phyloP scores from a whole-genome alignment of 306 rosid species.

The Prunus davidiana region DNA sequence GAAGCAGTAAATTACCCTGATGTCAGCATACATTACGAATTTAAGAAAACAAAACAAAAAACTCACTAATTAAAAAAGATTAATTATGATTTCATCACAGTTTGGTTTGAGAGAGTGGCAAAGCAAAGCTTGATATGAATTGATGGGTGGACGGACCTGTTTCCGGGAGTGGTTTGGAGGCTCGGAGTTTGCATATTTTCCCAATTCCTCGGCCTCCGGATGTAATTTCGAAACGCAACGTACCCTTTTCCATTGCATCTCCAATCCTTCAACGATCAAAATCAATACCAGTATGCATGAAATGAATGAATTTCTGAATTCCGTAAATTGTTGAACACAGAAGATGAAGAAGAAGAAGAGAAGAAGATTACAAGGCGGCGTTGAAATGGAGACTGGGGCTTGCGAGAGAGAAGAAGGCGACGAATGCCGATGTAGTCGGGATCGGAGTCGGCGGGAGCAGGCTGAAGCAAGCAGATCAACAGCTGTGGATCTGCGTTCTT shows the following conservation, averaged over 20 bases:
- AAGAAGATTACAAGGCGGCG: constrained; percentile 60
- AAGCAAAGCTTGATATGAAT: constrained; percentile 8
- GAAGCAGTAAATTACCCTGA: constrained; percentile 85
- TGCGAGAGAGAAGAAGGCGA: constrained; percentile 70
- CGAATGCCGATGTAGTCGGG: constrained; percentile 65
- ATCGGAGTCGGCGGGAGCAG: constrained; percentile 49
- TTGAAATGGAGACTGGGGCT: constrained; percentile 55
- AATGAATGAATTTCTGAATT: not conserved
- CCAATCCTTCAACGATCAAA: constrained; percentile 56
- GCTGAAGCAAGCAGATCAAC: constrained; percentile 77
- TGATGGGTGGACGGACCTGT: constrained; percentile 57
- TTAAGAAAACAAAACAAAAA: constrained; percentile 38
- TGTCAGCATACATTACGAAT: constrained; percentile 71
- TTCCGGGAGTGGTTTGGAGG: constrained; percentile 88
- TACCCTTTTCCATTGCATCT: constrained; percentile 91
- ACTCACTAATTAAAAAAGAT: constrained; percentile 31
- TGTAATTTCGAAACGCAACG: constrained; percentile 80
- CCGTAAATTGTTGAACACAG: not conserved
- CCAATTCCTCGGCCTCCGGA: constrained; percentile 72
- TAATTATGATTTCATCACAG: constrained; percentile 22
- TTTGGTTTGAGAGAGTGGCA: constrained; percentile 12
- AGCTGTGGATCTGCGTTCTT: constrained; percentile 58
- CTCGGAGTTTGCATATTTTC: constrained; percentile 59
- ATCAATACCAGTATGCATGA: not conserved
- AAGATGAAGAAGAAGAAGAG: constrained; percentile 16